These are phyloP conservation scores for Lasiodiplodia citricola DNA, from an alignment of 2,329 filamentous ascomycete genomes.

Conservation along the genomic window DNA sequence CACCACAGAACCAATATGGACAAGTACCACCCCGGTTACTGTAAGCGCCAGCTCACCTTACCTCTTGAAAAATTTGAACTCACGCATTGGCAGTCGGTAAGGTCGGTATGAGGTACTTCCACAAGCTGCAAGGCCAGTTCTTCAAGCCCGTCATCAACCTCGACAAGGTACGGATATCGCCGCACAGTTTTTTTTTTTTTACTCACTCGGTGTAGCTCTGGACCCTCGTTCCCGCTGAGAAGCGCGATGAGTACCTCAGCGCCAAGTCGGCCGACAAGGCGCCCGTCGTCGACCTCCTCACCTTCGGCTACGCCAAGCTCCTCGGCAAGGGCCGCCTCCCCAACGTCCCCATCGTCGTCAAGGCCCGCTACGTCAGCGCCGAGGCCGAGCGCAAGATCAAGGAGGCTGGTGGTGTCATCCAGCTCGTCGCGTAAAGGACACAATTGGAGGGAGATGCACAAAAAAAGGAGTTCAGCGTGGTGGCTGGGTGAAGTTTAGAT, in stretches of 20 bases:
- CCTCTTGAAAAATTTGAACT: no score
- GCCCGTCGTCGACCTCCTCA: slow-evolving; percentile 95
- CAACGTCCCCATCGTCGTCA: slow-evolving; percentile 90
- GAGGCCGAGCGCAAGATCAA: slow-evolving; percentile 98
- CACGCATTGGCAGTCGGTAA: slow-evolving; percentile 53
- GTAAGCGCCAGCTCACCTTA: no score
- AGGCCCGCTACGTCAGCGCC: slow-evolving; percentile 92
- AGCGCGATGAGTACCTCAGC: slow-evolving; percentile 88
- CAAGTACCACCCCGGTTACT: slow-evolving; percentile 76
- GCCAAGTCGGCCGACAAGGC: slow-evolving; percentile 86
- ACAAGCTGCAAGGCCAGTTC: slow-evolving; percentile 90
- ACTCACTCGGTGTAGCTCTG: slow-evolving; percentile 65
- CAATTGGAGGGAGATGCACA: neutral
- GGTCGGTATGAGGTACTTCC: slow-evolving; percentile 69
- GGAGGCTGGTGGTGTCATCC: slow-evolving; percentile 92
- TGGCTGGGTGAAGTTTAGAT: slow-evolving; percentile 52
- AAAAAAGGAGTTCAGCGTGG: slow-evolving; percentile 52
- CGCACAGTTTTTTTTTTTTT: no score
- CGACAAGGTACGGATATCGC: slow-evolving; percentile 65
- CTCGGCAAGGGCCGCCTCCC: slow-evolving; percentile 98
- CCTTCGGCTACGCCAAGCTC: slow-evolving; percentile 97
- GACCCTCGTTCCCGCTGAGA: slow-evolving; percentile 91
- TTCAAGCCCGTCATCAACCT: slow-evolving; percentile 99
- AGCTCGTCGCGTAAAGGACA: slow-evolving; percentile 80
- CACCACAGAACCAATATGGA: slow-evolving; percentile 94